A percentile compares a stretch with the other conserved stretches of the same genome.
phyloP scores from a whole-genome alignment of 345 rosid genomes.

The Melaleuca quinquenervia region DNA sequence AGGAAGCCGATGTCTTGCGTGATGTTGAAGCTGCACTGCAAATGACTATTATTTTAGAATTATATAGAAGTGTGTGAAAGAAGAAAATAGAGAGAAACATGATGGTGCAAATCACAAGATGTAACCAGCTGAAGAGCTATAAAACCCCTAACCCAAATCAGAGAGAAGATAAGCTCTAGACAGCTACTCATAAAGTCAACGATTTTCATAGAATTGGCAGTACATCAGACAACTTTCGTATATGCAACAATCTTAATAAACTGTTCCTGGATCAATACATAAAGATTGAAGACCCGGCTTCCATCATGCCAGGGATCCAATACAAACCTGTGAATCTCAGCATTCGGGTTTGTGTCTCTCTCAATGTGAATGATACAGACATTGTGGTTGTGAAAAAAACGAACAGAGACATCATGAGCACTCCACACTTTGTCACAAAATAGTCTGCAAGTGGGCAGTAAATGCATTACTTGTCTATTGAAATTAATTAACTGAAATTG shows the following conservation, averaged over 20 bases:
- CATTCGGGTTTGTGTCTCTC: slow-evolving; percentile 99
- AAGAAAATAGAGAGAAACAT: neutral
- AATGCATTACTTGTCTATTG: neutral
- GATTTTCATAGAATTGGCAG: neutral
- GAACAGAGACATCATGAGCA: slow-evolving; percentile 97
- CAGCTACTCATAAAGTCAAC: neutral
- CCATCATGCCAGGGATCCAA: neutral
- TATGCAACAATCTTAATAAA: neutral
- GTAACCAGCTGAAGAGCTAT: neutral
- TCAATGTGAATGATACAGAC: slow-evolving; percentile 96
- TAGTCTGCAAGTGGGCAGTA: slow-evolving; percentile 49
- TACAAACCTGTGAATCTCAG: slow-evolving; percentile 81
- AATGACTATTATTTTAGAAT: neutral
- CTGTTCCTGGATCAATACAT: neutral
- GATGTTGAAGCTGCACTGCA: slow-evolving; percentile 99
- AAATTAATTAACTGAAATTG: neutral
- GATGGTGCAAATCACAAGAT: neutral
- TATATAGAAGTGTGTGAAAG: neutral
- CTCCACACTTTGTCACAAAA: slow-evolving; percentile 95
- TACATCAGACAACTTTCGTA: neutral
- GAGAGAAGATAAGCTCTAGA: neutral
- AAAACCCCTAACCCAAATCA: neutral
- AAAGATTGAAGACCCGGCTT: neutral
- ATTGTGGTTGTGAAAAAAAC: slow-evolving; percentile 98
- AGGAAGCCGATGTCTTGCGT: slow-evolving; percentile 93